A percentile compares a stretch with the other conserved stretches of the same genome.
These are phyloP conservation scores for Ceratobasidium sp. DNA, from an alignment of 1,284 basidiomycete genomes.

Conservation along the genomic window DNA sequence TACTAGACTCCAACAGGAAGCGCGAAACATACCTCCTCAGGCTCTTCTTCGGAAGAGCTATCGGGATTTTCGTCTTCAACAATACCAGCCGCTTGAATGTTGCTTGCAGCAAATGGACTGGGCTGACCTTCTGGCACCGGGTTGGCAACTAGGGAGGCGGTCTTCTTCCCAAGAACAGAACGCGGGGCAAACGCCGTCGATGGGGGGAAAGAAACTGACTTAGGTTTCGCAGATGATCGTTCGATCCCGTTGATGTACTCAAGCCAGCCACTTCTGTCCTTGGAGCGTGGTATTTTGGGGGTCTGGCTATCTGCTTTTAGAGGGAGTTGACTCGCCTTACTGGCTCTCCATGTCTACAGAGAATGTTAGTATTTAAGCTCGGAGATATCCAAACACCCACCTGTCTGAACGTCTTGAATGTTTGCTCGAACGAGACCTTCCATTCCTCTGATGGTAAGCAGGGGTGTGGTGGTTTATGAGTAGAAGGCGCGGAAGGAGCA, in stretches of 20 bases:
- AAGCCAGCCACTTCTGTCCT: conserved; percentile 50
- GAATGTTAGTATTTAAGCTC: conserved; percentile 15
- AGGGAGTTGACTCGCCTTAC: conserved; percentile 6
- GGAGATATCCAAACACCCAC: conserved; percentile 7
- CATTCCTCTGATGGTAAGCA: conserved; percentile 47
- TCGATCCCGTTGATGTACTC: conserved; percentile 46
- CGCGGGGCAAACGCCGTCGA: conserved; percentile 39
- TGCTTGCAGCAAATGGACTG: not conserved
- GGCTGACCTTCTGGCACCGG: conserved; percentile 6
- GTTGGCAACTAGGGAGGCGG: not conserved
- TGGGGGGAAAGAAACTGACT: not conserved
- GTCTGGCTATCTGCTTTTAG: conserved; percentile 13
- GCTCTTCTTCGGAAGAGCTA: not conserved
- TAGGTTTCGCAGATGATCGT: conserved; percentile 7
- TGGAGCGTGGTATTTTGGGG: conserved; percentile 41
- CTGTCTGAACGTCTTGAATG: conserved; percentile 44
- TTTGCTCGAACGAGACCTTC: conserved; percentile 40
- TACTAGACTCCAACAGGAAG: not conserved
- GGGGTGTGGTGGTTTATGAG: conserved; percentile 30
- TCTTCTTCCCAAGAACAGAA: conserved; percentile 20
- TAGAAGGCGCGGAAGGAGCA: not conserved
- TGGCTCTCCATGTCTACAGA: conserved; percentile 29
- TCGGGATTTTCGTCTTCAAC: conserved; percentile 21
- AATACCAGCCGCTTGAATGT: conserved; percentile 29
- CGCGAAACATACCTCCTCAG: conserved; percentile 3